Evolutionary conservation across 768 basidiomycete species (phyloP).

Genomic region (Boletus edulis): DNA sequence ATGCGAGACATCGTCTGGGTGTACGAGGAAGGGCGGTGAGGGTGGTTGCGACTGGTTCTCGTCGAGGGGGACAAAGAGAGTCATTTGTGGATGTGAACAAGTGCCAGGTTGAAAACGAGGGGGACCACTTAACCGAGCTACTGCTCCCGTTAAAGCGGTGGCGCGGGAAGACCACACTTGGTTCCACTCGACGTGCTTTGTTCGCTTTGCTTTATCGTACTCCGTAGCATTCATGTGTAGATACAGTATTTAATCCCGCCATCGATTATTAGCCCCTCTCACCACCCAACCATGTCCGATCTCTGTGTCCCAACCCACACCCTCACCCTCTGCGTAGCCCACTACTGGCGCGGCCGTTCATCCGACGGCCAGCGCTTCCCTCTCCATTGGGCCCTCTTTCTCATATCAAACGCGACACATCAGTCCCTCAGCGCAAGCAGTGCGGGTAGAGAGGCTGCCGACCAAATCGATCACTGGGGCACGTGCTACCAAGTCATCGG

Average conservation of each 20-base stretch:
- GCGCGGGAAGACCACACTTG: constrained; percentile 25
- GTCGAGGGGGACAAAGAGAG: constrained; percentile 61
- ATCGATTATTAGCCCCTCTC: neutral
- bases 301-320: constrained; percentile 9
- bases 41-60: constrained; percentile 42
- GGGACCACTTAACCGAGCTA: neutral
- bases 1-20: constrained; percentile 41
- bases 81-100: constrained; percentile 47
- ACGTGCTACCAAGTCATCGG: constrained; percentile 30
- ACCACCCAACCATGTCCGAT: constrained; percentile 15
- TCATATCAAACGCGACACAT: constrained; percentile 22
- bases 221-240: neutral
- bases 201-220: constrained; percentile 14
- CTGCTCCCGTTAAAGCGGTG: constrained; percentile 10
- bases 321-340: constrained; percentile 28
- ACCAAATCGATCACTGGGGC: constrained; percentile 29
- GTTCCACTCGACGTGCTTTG: constrained; percentile 10
- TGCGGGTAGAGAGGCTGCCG: constrained; percentile 21
- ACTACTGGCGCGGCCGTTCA: constrained; percentile 28
- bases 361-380: constrained; percentile 21
- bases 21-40: constrained; percentile 55
- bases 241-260: constrained; percentile 9
- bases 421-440: constrained; percentile 21
- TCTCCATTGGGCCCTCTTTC: constrained; percentile 32
- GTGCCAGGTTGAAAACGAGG: constrained; percentile 19